Evolutionary conservation across 2,329 filamentous ascomycete genomes (phyloP), one percentile per base, ranked within the genome.

Genomic region (Fusarium pseudoanthophilum): DNA sequence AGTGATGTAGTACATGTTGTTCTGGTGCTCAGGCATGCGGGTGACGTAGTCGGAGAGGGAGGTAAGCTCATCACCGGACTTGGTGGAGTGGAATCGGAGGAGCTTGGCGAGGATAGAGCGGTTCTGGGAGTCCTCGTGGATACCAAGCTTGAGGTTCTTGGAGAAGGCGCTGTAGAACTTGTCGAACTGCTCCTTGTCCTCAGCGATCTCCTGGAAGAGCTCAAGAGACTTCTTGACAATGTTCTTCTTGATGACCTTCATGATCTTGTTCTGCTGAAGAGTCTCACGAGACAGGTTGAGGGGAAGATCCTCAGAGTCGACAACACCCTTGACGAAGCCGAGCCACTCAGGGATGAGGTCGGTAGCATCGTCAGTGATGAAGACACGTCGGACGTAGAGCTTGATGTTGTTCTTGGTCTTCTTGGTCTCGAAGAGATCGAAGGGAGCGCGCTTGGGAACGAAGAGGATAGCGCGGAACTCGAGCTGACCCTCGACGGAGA

Each of bases 401-500:
- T 99, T 99, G 92, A 99, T 98, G 93, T 99, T 99, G 93, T 98
- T 99, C 95, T 99, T 99, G 84, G 95, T 98, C 93, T 98, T 97
- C 94, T 99, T 99, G 84, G 95, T 98, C 93, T 99, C 96, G 85
- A 99, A 99, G 74, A 99, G 93, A 83, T 99, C 96, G 86, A 99
- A 99, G 80, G 96, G 96, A 85, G 96, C 96, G 82, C 96, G 95
- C 94, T 99, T 98, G 84, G 96, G 96, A 63, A 99, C 95, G 89
- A 97, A 99, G 84, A 99, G 95, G 86, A 99, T 97, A 78, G 96
- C 96, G 78, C 95, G 95, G 95, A 99, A 99, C 89, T 99, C 96
- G 78, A 99, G 95, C 90, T 98, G 96, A 92, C 96, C 96, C 90
- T 99, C 96, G 76, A 99, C 96, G 75, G 96, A 99, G 93, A 99